Base-by-base conservation (phyloP, 2,329 filamentous ascomycete genomes). In the Chrysosporium queenslandicum region DNA sequence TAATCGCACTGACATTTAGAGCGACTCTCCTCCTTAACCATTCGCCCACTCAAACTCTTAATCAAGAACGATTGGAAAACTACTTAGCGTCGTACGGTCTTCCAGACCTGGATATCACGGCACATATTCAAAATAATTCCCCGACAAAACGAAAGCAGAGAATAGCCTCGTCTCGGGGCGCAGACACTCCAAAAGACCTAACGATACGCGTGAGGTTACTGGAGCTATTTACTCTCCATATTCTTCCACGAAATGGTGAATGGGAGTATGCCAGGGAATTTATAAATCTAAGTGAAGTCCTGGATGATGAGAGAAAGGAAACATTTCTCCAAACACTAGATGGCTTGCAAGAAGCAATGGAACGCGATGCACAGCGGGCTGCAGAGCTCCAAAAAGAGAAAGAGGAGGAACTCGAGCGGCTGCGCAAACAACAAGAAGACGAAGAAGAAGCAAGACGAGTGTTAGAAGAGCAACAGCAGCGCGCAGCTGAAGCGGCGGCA, bases 221-320 rank as follows among this genome's bases (percentile, higher is more conserved):
- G 47, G 92, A 98, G 70, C 77, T 98, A 7, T 98, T 96, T 68
- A 94, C 89, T 1, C 77, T 98, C 3, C 92, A 98, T 64, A 87
- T 97, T 6, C 80, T 98, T n/a, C 82, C 91, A 4, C 80, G 88
- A 50, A 97, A 96, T 61, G 83, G 87, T 52, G 89, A 97, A 70
- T 98, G 92, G 92, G 87, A 95, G 54, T 96, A 96, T 62, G 88
- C 92, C 3, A 80, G 82, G 55, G 87, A 94, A 60, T 97, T 97
- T 67, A 94, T 97, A 63, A 81, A 77, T 62, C 81, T 88, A 63
- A 92, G 83, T 66, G 83, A 91, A 43, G 81, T 95, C 23, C 77
- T 98, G 1, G 91, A 97, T 66, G 91, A 96, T 49, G 92, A 97
- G 71, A 81, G 87, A 41, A 82, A 87, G 57, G 88, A 97, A 61